Evolutionary conservation across 495 filamentous ascomycete species (phyloP).

Genomic region (Bacidia gigantensis): DNA sequence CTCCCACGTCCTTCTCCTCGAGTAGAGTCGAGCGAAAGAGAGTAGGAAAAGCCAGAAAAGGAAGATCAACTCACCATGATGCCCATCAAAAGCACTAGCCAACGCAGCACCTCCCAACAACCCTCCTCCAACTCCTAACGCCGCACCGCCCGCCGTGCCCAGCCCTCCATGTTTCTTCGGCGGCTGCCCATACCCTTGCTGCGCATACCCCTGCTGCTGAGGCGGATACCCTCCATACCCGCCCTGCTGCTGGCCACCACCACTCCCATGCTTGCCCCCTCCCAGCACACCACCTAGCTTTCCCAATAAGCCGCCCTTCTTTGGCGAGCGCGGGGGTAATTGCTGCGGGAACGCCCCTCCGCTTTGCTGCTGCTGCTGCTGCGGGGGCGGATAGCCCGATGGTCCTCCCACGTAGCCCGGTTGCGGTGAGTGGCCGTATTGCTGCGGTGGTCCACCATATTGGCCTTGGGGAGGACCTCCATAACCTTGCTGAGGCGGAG

Average conservation of each 20-base stretch:
- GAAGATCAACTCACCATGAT: neutral
- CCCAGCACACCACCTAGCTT: neutral
- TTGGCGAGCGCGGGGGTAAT: slow-evolving; percentile 8
- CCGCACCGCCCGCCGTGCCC: slow-evolving; percentile 55
- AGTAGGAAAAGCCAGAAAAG: neutral
- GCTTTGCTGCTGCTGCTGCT: slow-evolving; percentile 16
- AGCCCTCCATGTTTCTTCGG: slow-evolving; percentile 30
- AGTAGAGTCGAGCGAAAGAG: too few relatives aligned
- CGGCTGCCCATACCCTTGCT: slow-evolving; percentile 15
- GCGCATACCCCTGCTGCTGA: neutral
- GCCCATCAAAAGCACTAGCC: slow-evolving; percentile 48
- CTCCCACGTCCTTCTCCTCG: too few relatives aligned
- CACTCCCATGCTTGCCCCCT: neutral
- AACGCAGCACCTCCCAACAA: slow-evolving; percentile 58
- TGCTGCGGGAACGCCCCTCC: slow-evolving; percentile 19
- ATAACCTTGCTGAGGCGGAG: slow-evolving; percentile 11
- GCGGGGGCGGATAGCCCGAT: slow-evolving; percentile 3
- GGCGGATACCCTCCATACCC: neutral
- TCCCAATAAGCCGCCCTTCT: slow-evolving; percentile 5
- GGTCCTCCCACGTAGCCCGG: slow-evolving; percentile 11
- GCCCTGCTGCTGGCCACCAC: neutral
- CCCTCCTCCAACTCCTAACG: slow-evolving; percentile 64
- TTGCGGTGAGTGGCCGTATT: neutral
- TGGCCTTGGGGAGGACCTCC: neutral
- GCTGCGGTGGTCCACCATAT: neutral